A percentile compares a stretch with the other conserved stretches of the same genome.
Conservation (phyloP, 2,329 filamentous ascomycete genomes). For the Colletotrichum incanum region DNA sequence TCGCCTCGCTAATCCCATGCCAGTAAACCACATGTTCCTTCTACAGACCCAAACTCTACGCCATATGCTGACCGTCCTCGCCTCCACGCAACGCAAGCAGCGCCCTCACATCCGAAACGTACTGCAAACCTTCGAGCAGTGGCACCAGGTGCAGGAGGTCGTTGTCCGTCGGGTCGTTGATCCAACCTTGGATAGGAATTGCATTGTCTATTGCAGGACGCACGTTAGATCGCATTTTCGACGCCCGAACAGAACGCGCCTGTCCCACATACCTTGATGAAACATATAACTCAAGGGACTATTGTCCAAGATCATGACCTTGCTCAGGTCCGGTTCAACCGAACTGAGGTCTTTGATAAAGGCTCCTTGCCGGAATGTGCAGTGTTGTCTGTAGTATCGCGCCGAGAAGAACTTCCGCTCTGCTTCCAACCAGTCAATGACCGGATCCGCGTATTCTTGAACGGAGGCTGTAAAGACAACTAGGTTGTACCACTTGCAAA, state of each 20-base stretch:
- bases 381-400: conserved; percentile 96
- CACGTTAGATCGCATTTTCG: background rate
- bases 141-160: conserved; percentile 94
- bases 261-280: conserved; percentile 83
- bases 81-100: conserved; percentile 90
- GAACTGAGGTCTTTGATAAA: conserved; percentile 98
- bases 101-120: conserved; percentile 95
- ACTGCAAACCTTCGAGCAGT: conserved; percentile 93
- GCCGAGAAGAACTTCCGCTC: conserved; percentile 97
- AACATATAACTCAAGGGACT: conserved; percentile 99
- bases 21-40: conserved; percentile 31
- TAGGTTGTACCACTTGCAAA: conserved; percentile 98
- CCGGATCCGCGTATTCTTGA: conserved; percentile 97
- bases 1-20: conserved; percentile 34
- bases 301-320: conserved; percentile 99
- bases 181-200: conserved; percentile 99
- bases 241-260: background rate
- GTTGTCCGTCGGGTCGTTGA: conserved; percentile 97
- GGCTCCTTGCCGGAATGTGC: conserved; percentile 93
- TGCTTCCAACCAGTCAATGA: conserved; percentile 98
- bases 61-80: conserved; percentile 78
- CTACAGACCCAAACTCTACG: conserved; percentile 48
- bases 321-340: conserved; percentile 96
- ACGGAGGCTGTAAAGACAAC: conserved; percentile 98
- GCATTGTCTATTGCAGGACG: conserved; percentile 83